Conservation (phyloP, 2,329 filamentous ascomycete genomes). For the Ramularia endophylla region DNA sequence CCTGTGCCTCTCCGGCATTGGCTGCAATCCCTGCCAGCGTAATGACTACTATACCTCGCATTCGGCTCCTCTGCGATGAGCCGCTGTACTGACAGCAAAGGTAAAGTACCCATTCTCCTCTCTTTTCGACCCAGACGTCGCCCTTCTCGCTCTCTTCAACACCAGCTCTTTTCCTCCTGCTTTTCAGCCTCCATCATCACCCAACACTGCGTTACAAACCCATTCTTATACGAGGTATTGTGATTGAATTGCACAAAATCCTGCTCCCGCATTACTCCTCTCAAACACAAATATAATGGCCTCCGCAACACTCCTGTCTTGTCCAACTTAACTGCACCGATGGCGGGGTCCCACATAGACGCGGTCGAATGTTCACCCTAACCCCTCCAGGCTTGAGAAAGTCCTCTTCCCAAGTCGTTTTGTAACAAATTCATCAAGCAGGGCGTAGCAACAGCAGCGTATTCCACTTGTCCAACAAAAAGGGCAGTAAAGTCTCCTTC, state of each 20-base stretch:
- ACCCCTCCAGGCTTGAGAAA: constrained; percentile 67
- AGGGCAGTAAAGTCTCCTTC: constrained; percentile 49
- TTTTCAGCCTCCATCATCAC: neutral
- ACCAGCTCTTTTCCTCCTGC: neutral
- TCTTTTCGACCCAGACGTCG: no score
- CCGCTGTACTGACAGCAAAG: no score
- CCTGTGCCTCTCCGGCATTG: no score
- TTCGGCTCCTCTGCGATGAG: no score
- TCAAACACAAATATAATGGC: constrained; percentile 14
- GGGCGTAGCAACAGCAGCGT: constrained; percentile 73
- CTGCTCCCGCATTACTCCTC: constrained; percentile 1
- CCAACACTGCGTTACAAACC: constrained; percentile 11
- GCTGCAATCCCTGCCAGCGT: no score
- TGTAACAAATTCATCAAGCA: constrained; percentile 81
- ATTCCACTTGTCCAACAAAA: constrained; percentile 47
- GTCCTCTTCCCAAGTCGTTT: no score
- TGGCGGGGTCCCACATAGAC: constrained; percentile 51
- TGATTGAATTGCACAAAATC: constrained; percentile 9
- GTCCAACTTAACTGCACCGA: constrained; percentile 15
- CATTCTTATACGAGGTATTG: constrained; percentile 6
- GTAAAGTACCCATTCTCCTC: no score
- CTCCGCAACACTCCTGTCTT: constrained; percentile 14
- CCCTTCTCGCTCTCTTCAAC: neutral
- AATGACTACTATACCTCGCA: no score
- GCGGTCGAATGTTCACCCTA: constrained; percentile 79